Evolutionary conservation across 805 yeast genomes (phyloP), one percentile per base, ranked within the genome.

Genomic region (Wickerhamiella spandovensis): DNA sequence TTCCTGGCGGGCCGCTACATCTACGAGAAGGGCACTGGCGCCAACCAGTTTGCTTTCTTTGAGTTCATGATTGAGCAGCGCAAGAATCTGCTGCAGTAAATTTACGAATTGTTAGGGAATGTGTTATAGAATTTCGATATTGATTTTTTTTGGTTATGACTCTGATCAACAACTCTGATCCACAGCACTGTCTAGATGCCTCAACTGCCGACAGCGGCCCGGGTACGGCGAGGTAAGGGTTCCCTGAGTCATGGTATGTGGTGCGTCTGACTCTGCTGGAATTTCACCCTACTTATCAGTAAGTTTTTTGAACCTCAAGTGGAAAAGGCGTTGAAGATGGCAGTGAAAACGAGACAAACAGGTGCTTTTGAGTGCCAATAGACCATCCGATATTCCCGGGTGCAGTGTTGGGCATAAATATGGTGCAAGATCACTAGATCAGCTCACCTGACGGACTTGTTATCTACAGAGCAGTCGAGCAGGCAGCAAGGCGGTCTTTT

Each of bases 1-100:
- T 82, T 79, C 62, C 72, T 88, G 59, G 88, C 95, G 10, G 83
- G 95, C 45, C 74, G 82, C 45, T 88, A 84, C 66, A 94, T 88
- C 49, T 88, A 88, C 67, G 73, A 83, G 24, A 74, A 81, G 61
- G 96, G 96, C 50, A 72, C 79, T 52, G 85, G 78, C 54, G 79
- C 90, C 44, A 85, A 86, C 66, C 94, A 69, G 56, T 71, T 70
- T 59, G 73, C 74, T 12, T 70, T 70, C 60, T 70, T 68, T 54
- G 74, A 70, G 57, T 70, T 59, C 58, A 70, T 70, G 73, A 51
- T 52, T 44, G 59, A 59, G 23, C 62, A 60, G 55, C 58, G 57
- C 22, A 51, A 49, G 23, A 48, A 49, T 35, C 5, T 44, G 38
- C 32, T 24, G 9, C 25, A 38, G 32, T 41, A 46, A 13, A 30